phyloP scores from a whole-genome alignment of 495 filamentous ascomycete genomes.

The Lepraria neglecta region DNA sequence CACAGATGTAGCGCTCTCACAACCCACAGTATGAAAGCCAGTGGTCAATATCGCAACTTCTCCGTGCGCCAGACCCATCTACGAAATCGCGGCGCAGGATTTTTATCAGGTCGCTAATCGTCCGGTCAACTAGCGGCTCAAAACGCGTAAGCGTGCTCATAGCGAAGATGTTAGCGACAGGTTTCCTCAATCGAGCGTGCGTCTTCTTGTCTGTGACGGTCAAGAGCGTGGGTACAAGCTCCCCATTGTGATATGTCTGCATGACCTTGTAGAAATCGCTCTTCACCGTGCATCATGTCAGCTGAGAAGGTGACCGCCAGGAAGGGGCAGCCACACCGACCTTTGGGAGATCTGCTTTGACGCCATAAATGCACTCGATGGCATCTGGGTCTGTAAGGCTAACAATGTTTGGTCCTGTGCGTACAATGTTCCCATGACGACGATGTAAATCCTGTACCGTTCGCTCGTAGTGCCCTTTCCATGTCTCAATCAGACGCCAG shows the following conservation, averaged over 20 bases:
- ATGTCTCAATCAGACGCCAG: conserved; percentile 12
- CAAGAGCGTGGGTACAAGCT: not conserved
- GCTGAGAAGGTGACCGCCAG: not conserved
- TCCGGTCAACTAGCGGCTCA: conserved; percentile 34
- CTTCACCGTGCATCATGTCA: not conserved
- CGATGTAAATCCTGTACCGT: conserved; percentile 27
- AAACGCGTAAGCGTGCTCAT: conserved; percentile 24
- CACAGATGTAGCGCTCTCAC: not conserved
- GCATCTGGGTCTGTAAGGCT: conserved; percentile 36
- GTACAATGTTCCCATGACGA: conserved; percentile 34
- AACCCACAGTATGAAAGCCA: conserved; percentile 41
- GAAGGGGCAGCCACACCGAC: not conserved
- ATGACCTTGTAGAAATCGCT: not conserved
- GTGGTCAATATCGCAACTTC: conserved; percentile 32
- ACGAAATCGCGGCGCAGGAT: conserved; percentile 28
- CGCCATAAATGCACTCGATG: conserved; percentile 33
- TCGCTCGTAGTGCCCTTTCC: conserved; percentile 8
- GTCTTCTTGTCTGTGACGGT: not conserved
- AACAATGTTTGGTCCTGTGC: conserved; percentile 36
- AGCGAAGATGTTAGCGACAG: conserved; percentile 2
- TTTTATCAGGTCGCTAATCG: conserved; percentile 26
- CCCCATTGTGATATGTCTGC: conserved; percentile 5
- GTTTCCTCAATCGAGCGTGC: not conserved
- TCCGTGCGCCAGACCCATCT: conserved; percentile 13
- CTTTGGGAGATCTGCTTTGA: conserved; percentile 20